Base-by-base conservation (phyloP, 306 rosid species). In the Vigna nakashimae region DNA sequence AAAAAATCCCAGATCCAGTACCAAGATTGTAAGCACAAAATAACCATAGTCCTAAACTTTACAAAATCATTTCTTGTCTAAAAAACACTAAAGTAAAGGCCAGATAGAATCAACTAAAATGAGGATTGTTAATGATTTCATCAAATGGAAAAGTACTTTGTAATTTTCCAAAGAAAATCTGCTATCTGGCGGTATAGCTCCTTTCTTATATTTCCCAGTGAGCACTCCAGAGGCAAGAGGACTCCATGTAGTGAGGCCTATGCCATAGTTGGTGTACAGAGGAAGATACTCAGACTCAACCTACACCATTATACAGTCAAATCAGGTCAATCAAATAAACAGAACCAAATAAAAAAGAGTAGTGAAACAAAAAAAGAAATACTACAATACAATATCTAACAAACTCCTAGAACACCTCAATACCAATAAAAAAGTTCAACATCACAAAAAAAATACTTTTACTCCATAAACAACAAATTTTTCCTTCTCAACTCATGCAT, bases 191-290 rank as follows among this genome's bases (percentile, higher is more conserved):
- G 98, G 98, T 64, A 95, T 81, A 60, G 10, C 81, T 65, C 96
- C 97, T 80, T 92, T 89, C 90, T 84, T 88, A 88, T 95, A 95
- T 82, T 95, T 95, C 77, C 98, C 98, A 8, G 98, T 92, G 45
- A 95, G 98, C 74, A 95, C 99, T 49, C 99, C 99, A 42, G 99
- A 95, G 24, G 93, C 90, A 67, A 95, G 98, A 50, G 99, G 97
- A 80, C 99, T 95, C 98, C 98, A 95, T 2, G 99, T 95, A 30
- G 99, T 91, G 67, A 92, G 89, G 60, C 99, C 99, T 56, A 88
- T 3, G 42, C 99, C 94, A 72, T 92, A 87, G 82, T 65, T 90
- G 80, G 42, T 82, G 79, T 95, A 92, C 26, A 95, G 86, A 63
- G 98, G 99, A 51, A 95, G 88, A 86, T 38, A 95, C 89, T 95